Evolutionary conservation across 2,329 filamentous ascomycete genomes (phyloP).

Genomic region (Bimuria novae-zelandiae): DNA sequence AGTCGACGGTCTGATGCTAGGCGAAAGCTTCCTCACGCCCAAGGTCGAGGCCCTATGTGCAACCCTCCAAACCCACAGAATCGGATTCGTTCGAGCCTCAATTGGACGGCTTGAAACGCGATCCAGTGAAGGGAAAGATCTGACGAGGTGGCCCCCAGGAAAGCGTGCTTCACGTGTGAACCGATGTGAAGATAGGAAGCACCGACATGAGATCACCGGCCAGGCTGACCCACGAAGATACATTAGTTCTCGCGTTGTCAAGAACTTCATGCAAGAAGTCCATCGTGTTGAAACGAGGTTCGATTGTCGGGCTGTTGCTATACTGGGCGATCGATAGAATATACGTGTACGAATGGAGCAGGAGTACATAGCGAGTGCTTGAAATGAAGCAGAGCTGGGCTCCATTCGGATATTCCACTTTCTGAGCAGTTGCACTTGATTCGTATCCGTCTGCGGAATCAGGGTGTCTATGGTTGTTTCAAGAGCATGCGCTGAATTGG

Average conservation of each 20-base stretch:
- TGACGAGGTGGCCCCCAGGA: neutral
- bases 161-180: neutral
- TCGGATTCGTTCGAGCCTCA: neutral
- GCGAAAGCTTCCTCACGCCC: too few species aligned
- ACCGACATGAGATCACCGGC: too few species aligned
- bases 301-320: neutral
- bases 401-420: too few species aligned
- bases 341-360: too few species aligned
- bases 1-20: neutral
- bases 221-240: neutral
- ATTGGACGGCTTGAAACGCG: neutral
- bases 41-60: neutral
- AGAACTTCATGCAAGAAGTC: neutral
- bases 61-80: neutral
- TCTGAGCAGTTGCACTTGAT: too few species aligned
- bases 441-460: too few species aligned
- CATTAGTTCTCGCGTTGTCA: neutral
- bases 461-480: too few species aligned
- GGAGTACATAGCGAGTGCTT: neutral
- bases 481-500: neutral
- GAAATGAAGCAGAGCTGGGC: too few species aligned
- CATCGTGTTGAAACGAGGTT: neutral
- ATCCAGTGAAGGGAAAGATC: neutral
- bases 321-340: conserved; percentile 3
- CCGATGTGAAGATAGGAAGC: neutral